phyloP scores from a whole-genome alignment of 345 rosid genomes.

The Salix caprea region DNA sequence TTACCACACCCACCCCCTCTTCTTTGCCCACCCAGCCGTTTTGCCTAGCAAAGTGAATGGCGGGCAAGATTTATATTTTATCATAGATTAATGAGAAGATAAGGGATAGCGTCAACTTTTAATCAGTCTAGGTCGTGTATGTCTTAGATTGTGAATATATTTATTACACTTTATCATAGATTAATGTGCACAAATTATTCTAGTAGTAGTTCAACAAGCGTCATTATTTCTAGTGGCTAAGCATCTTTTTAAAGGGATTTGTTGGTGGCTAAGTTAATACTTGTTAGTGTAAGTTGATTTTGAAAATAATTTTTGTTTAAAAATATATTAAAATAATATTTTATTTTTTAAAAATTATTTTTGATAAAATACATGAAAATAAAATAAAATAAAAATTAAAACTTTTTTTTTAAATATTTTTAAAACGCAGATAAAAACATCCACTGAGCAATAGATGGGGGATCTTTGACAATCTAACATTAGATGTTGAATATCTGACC shows the following conservation, averaged over 20 bases:
- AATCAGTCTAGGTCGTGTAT: neutral
- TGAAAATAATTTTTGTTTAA: too few species aligned
- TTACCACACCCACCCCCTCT: neutral
- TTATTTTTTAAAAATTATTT: too few species aligned
- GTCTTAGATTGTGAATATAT: neutral
- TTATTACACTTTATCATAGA: too few species aligned
- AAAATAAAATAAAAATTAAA: too few species aligned
- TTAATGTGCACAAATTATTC: neutral
- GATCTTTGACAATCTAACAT: neutral
- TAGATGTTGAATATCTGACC: conserved; percentile 3
- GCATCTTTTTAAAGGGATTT: neutral
- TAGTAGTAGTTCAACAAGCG: neutral
- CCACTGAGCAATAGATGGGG: neutral
- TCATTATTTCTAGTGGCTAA: neutral
- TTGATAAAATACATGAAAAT: too few species aligned
- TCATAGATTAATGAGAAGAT: neutral
- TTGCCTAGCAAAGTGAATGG: neutral
- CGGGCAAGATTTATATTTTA: too few species aligned
- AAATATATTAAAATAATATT: too few species aligned
- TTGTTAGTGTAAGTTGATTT: too few species aligned
- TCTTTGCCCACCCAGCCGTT: neutral
- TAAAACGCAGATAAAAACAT: too few species aligned
- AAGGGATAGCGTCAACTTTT: neutral
- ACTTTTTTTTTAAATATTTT: too few species aligned
- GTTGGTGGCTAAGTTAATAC: neutral